These are phyloP conservation scores for Prototheca cutis DNA, from an alignment of 163 green algal species.

Conservation along the genomic window DNA sequence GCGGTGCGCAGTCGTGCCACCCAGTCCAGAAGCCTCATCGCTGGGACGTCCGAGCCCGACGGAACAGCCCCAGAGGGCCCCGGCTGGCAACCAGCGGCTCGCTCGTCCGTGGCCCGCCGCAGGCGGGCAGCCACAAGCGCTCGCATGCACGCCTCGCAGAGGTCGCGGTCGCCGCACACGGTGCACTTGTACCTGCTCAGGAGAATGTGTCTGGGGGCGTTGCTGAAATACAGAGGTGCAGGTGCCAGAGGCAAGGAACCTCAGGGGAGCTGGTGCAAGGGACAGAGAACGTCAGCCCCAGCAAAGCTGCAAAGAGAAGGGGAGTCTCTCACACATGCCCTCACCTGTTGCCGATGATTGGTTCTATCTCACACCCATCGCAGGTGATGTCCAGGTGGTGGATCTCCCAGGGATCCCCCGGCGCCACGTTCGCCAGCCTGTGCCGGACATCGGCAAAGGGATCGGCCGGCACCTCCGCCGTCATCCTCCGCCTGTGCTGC, in stretches of 20 bases:
- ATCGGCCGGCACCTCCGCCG: background rate
- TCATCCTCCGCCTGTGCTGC: too few species aligned
- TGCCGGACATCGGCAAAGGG: background rate
- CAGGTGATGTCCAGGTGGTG: slow-evolving; percentile 33
- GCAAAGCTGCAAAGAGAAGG: too few species aligned
- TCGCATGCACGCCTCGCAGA: slow-evolving; percentile 19
- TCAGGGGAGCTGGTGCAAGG: too few species aligned
- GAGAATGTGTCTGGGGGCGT: too few species aligned
- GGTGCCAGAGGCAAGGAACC: too few species aligned
- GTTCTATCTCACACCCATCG: slow-evolving; percentile 28
- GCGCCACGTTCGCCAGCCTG: background rate
- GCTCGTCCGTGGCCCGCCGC: slow-evolving; percentile 9
- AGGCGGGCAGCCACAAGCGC: slow-evolving; percentile 21
- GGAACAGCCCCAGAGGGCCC: background rate
- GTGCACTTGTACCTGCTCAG: slow-evolving; percentile 25
- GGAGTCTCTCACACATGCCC: too few species aligned
- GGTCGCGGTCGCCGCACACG: slow-evolving; percentile 23
- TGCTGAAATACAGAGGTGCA: too few species aligned
- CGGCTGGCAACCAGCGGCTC: background rate
- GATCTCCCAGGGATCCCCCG: slow-evolving; percentile 1
- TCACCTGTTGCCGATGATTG: slow-evolving; percentile 19
- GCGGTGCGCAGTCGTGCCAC: slow-evolving; percentile 13
- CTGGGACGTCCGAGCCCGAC: background rate
- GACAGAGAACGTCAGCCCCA: too few species aligned
- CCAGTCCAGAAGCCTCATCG: slow-evolving; percentile 8